Evolutionary conservation across 768 basidiomycete species (phyloP), one percentile per base, ranked within the genome.

Genomic region (Tubosaeta brunneosetosa): DNA sequence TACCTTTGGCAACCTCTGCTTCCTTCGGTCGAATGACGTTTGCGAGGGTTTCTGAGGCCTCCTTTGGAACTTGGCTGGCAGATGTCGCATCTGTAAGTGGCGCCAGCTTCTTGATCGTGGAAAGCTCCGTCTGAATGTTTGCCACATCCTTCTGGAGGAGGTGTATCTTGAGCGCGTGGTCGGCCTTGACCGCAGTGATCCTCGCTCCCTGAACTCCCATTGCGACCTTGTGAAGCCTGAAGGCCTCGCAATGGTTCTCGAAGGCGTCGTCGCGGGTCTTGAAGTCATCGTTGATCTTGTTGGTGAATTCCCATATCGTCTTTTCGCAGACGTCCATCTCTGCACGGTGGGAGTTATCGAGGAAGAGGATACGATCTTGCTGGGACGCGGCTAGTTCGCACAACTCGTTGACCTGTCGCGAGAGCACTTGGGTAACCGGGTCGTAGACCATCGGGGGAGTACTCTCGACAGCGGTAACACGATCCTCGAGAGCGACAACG

Each of bases 71-170:
- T 17, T 52, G 57, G 12, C 36, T 11, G 26, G 40, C n/a, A 34
- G 46, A 19, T 16, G 12, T 1, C 8, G 13, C 53, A 4, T 55
- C 34, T 17, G 7, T 14, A 22, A 60, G 51, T 16, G 43, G 7
- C 4, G 27, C 40, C 14, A 27, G 13, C 27, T 25, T 27, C 62
- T 53, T 60, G 44, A 56, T 16, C 11, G 34, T 19, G 6, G 34
- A 19, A 19, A 66, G 50, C 14, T 59, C 57, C 11, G 43, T 36
- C 25, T 29, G 50, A 26, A 60, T 29, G 6, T 29, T 32, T 0
- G 43, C 55, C 12, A 66, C n/a, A 10, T 51, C 64, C 10, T 55
- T 50, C 25, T 64, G 46, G 2, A 59, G 40, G n/a, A 64, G 52
- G 4, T 38, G 33, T 7, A 61, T 57, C 55, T 53, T 65, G 19